Evolutionary conservation across 164 flowering plant species (phyloP).

Genomic region (Brasenia schreberi): DNA sequence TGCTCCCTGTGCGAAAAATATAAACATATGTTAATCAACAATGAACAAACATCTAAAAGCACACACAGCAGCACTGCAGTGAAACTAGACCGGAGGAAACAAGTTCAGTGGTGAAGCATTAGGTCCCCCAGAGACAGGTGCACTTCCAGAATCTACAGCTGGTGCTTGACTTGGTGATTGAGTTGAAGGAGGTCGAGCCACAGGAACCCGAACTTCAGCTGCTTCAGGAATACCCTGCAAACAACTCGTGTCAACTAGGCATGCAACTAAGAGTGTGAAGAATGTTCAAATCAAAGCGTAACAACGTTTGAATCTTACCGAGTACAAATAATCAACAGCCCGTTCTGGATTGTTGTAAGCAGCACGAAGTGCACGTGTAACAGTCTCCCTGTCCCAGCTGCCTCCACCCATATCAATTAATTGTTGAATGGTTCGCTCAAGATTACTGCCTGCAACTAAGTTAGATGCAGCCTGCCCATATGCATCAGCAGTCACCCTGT

Average conservation of each 20-base stretch:
- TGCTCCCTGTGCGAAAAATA: background rate
- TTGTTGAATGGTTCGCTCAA: constrained; percentile 77
- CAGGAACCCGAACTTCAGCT: constrained; percentile 2
- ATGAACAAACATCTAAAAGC: background rate
- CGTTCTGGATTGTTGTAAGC: constrained; percentile 76
- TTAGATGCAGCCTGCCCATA: constrained; percentile 86
- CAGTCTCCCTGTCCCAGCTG: constrained; percentile 87
- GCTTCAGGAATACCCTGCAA: constrained; percentile 4
- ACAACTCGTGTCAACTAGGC: no score
- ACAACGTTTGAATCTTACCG: no score
- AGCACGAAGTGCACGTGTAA: constrained; percentile 87
- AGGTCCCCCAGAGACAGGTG: constrained; percentile 1
- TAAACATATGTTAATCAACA: background rate
- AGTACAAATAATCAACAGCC: no score
- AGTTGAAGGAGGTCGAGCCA: background rate
- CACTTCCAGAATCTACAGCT: background rate
- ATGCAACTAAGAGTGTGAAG: no score
- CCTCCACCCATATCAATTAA: constrained; percentile 96
- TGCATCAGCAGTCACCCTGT: no score
- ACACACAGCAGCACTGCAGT: background rate
- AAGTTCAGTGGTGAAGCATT: constrained; percentile 1
- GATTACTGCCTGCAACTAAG: constrained; percentile 47
- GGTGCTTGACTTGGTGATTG: background rate
- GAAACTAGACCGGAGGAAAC: constrained; percentile 2
- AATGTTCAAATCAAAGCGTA: no score